Base-by-base conservation (phyloP, 306 rosid species). In the Citrullus mucosospermus region DNA sequence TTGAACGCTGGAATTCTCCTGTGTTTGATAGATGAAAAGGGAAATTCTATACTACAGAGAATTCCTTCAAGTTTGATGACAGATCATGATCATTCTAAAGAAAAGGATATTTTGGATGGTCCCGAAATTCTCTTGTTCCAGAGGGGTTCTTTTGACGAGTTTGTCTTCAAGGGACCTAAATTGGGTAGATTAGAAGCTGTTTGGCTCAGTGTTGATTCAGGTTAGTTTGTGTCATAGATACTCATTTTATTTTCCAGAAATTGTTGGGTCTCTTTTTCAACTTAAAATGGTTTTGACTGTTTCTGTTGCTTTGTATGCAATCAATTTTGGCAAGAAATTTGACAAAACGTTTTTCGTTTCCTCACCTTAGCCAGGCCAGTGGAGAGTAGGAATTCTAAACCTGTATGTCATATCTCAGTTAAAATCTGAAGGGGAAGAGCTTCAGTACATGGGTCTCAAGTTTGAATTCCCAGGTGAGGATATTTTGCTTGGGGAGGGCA, bases 121-220 rank as follows among this genome's bases (percentile, higher is more conserved):
- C 13, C 53, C 41, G 85, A 83, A 57, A 69, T 20, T 48, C 88
- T 91, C 76, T 84, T 80, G 30, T 95, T 92, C 83, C 97, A 89
- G 86, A 88, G 91, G 76, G 93, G 91, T 79, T 92, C 90, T 66
- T 79, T 82, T 30, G 95, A 91, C 81, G 96, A 88, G 66, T 95
- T 92, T 83, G 58, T 81, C 84, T 91, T 95, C 77, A 82, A 84
- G 81, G 97, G 97, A 65, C 97, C 97, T 41, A 87, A 89, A 75
- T 65, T 89, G 18, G 85, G 88, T 78, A 84, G 79, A 76, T 41
- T 91, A 32, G 78, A 83, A 48, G 97, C 98, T 60, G 78, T 95
- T 73, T 95, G 98, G 97, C 83, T 92, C 13, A 77, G 97, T 60
- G 85, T 95, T 81, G 98, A 95, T 67, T 92, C 97, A 81, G 98